Base-by-base conservation (phyloP, 1,284 basidiomycete genomes). In the Trichosporon sp. region DNA sequence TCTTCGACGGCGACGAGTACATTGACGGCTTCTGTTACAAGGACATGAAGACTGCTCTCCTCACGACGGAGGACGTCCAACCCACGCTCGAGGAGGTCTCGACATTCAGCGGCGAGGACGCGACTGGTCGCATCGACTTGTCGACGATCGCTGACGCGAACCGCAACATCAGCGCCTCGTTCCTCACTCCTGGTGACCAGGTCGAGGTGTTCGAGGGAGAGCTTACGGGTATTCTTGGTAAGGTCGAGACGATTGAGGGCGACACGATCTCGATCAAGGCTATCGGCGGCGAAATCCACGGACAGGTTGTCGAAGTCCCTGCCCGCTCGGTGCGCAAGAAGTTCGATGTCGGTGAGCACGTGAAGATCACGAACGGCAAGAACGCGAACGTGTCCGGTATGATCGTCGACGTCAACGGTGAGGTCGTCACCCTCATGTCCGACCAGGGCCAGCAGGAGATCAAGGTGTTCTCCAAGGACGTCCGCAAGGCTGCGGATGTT, bases 121-220 rank as follows among this genome's bases (percentile, higher is more conserved):
- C 71, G 10, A 75, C 78, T 0, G 75, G 76, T 59, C 81, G 80
- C 46, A 74, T 81, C 66, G 81, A 85, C 72, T 77, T 84, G 21
- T 79, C 79, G 6, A 82, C 81, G 19, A 82, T 83, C 43, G 81
- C 81, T 19, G 82, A 82, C 70, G 81, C 82, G 32, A 81, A 82
- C 74, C 76, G 77, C 68, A 77, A 78, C 64, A 70, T 79, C 16
- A 76, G 78, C 6, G 91, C 94, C 46, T 89, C 91, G 8, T 92
- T 95, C 4, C 86, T 99, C n/a, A 94, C 97, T 80, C 96, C 96
- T 0, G 97, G 96, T 71, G 96, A 99, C 84, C 93, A 96, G 77
- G 90, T 99, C 68, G 96, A 99, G 81, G 94, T 99, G 38, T 95
- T 94, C 76, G 96, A 98, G 82, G 96, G 97, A 54, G 96, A 98